Percentiles rank a stretch among this genome's conserved stretches.
phyloP scores from a whole-genome alignment of 495 filamentous ascomycete species.

The Chaetomium cochliodes region DNA sequence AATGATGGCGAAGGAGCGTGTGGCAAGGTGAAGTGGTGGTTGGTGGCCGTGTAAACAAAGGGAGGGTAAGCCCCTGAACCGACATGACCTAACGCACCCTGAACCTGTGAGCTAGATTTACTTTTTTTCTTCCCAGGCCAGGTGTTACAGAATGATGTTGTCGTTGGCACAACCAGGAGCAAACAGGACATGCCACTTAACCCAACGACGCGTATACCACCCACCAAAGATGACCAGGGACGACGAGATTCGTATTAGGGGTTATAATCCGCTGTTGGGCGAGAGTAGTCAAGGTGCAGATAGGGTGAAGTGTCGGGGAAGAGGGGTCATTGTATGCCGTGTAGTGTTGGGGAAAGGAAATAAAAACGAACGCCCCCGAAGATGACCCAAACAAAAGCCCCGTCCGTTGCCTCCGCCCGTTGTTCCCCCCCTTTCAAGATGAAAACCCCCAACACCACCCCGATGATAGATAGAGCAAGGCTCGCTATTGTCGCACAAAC shows the following conservation, averaged over 20 bases:
- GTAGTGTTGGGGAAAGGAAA: constrained; percentile 4
- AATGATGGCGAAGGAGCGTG: not conserved
- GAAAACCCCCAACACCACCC: constrained; percentile 9
- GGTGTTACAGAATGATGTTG: not conserved
- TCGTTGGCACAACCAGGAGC: not conserved
- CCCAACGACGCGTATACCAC: not conserved
- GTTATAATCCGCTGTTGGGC: not conserved
- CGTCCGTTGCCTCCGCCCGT: not conserved
- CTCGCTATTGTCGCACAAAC: constrained; percentile 1
- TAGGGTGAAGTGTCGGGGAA: constrained; percentile 5
- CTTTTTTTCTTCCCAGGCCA: not conserved
- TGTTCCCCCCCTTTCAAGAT: not conserved
- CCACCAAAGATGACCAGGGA: not conserved
- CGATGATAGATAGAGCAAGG: constrained; percentile 5
- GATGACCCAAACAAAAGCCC: constrained; percentile 10
- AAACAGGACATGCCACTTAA: not conserved
- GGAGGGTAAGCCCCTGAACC: not conserved
- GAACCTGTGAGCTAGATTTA: too few species aligned
- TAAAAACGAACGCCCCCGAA: constrained; percentile 9
- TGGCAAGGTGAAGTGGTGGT: not conserved
- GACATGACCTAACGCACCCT: too few species aligned
- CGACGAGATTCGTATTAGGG: constrained; percentile 10
- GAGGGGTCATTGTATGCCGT: not conserved
- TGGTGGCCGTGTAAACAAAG: not conserved
- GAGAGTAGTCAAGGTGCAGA: not conserved